These are phyloP conservation scores for Dacryopinax spathularia DNA, from an alignment of 768 basidiomycete species.

Conservation along the genomic window DNA sequence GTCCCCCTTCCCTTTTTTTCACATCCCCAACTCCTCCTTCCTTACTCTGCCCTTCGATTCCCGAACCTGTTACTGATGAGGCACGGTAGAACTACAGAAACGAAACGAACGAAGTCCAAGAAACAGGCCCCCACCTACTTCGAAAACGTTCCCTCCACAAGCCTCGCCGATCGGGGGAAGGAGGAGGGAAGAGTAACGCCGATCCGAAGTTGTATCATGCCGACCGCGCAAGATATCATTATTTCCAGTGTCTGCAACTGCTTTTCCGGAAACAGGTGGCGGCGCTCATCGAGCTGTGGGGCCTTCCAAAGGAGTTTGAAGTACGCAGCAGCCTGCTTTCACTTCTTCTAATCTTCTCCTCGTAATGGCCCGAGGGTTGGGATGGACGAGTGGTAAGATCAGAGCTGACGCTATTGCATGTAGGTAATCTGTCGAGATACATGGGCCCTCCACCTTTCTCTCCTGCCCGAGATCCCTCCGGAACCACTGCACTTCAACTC, in stretches of 20 bases:
- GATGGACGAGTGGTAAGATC: no score
- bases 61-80: not conserved
- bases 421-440: conserved; percentile 63
- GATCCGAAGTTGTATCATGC: conserved; percentile 71
- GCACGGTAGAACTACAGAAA: conserved; percentile 69
- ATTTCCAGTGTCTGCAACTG: conserved; percentile 73
- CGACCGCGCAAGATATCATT: conserved; percentile 57
- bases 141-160: conserved; percentile 56
- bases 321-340: no score
- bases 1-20: not conserved
- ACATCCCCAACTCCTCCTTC: no score
- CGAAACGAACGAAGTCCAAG: conserved; percentile 59
- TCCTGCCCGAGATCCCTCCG: conserved; percentile 40
- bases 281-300: conserved; percentile 47
- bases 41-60: not conserved
- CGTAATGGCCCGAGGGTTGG: no score
- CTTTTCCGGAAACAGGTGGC: conserved; percentile 63
- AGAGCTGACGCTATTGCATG: conserved; percentile 2
- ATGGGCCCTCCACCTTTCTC: conserved; percentile 62
- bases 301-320: conserved; percentile 68
- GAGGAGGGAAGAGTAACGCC: conserved; percentile 34
- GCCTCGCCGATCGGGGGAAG: conserved; percentile 39
- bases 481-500: conserved; percentile 31
- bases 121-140: conserved; percentile 46
- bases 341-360: not conserved